A percentile compares a stretch with the other conserved stretches of the same genome.
These are phyloP conservation scores for Axilococcus clingmanii DNA, from an alignment of 139 green algal genomes.

Conservation along the genomic window DNA sequence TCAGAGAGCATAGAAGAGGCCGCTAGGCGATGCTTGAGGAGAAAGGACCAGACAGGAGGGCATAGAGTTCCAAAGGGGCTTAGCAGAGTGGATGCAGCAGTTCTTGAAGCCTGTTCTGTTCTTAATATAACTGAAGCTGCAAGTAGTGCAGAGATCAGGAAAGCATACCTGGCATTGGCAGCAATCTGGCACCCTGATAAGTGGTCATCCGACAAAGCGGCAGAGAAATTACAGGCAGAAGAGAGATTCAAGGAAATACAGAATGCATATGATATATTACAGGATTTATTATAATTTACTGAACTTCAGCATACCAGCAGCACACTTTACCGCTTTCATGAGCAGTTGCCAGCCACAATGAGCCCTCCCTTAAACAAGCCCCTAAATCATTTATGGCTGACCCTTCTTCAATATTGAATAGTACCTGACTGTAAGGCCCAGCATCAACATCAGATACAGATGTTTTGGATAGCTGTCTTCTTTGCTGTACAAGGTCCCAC, in stretches of 20 bases:
- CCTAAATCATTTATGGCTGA: too few relatives aligned
- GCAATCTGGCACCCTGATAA: slow-evolving; percentile 46
- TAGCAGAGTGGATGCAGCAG: not conserved
- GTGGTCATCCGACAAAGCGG: slow-evolving; percentile 12
- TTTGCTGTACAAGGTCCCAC: not conserved
- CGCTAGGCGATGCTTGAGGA: slow-evolving; percentile 12
- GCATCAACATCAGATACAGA: too few relatives aligned
- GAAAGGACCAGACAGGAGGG: too few relatives aligned
- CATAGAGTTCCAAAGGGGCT: not conserved
- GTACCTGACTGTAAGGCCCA: too few relatives aligned
- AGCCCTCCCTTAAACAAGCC: too few relatives aligned
- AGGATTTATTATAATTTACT: too few relatives aligned
- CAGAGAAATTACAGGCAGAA: slow-evolving; percentile 14
- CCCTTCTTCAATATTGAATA: too few relatives aligned
- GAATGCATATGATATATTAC: slow-evolving; percentile 14
- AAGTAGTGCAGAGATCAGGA: slow-evolving; percentile 18
- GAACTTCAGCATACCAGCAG: too few relatives aligned
- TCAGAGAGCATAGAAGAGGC: slow-evolving; percentile 23
- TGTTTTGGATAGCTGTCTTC: too few relatives aligned
- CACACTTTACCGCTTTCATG: too few relatives aligned
- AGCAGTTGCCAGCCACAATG: too few relatives aligned
- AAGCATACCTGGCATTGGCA: slow-evolving; percentile 36
- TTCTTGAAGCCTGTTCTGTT: slow-evolving; percentile 6
- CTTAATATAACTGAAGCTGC: slow-evolving; percentile 9
- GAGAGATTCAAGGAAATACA: slow-evolving; percentile 23